Evolutionary conservation across 768 basidiomycete genomes (phyloP), one percentile per base, ranked within the genome.

Genomic region (Hortiboletus campestris): DNA sequence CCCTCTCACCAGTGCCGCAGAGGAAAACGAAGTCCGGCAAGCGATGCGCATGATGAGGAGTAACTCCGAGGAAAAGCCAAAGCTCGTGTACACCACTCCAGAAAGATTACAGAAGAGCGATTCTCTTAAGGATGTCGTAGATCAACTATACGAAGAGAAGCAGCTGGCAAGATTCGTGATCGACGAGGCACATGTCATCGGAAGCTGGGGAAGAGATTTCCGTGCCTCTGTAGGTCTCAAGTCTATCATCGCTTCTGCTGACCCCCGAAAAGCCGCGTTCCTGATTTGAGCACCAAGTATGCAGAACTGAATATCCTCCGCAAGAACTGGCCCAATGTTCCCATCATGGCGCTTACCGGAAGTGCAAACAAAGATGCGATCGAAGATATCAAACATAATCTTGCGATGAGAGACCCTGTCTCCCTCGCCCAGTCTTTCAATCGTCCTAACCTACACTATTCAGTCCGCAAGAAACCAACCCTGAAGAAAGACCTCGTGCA

Each of bases 111-210:
- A 82, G 34, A 79, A 83, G 59, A 91, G 84, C 53, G 72, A 71
- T 0, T 64, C 62, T n/a, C 79, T 91, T 47, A 79, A 76, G 62
- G 71, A 66, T 10, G 80, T 86, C 17, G 71, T 98, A 11, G 60
- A 69, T 19, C 70, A 74, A n/a, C 74, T 98, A 2, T 79, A 94
- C 64, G 66, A 73, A 7, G 67, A 74, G 25, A 74, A 78, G 5
- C 74, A 80, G 53, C 68, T 99, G 39, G 94, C 92, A 14, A 78
- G 96, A 32, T 96, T 99, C 67, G 94, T 97, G 1, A 81, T 98
- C 48, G 97, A 99, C 67, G 97, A 99, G 69, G 96, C 94, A 2
- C 97, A 99, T 69, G 94, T 93, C 68, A 90, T 98, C 41, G 87
- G 85, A 14, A 85, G 86, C 20, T 98, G 97, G 97, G 97, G 96